Evolutionary conservation across 768 basidiomycete species (phyloP), one percentile per base, ranked within the genome.

Genomic region (Pleurotus ostreatus): DNA sequence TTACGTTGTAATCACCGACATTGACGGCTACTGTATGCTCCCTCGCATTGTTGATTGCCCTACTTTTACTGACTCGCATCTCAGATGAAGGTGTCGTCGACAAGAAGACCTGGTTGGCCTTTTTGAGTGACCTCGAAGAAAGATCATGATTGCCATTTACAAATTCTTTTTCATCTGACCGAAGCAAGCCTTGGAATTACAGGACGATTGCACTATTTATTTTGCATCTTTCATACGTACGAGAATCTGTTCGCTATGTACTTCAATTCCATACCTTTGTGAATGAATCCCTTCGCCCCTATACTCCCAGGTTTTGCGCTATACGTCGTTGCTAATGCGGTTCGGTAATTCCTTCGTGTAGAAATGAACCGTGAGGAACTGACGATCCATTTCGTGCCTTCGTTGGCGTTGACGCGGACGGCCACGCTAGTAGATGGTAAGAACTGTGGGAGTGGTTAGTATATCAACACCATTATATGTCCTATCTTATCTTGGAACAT

Each of bases 21-120:
- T 80, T 1, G 84, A 92, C 51, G 95, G 95, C 5, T 71, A 84
- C 45, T 98, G 92, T 93, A 66, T 66, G 86, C 67, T 23, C 6
- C 22, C 16, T 48, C 11, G 11, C 16, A 26, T n/a, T 49, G 4
- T 34, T 13, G 22, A 40, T 26, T 11, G 30, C 45, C 12, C 22
- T 5, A 1, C 15, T 15, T 41, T 3, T 20, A 7, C 5, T 25
- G 6, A 0, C 44, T 30, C 54, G 9, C 57, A 16, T 13, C 57
- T 8, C 63, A 93, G 92, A 94, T 65, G 85, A 89, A 64, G 97
- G 97, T 6, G 78, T 95, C 8, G 89, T 99, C 55, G 88, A 94
- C 68, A 98, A 98, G 78, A 95, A 96, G 72, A 83, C 82, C 0
- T 99, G 94, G 94, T 80, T 98, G 23, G 87, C 82, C 5, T 96